Conservation (phyloP, 1,284 basidiomycete species). For the Vanrija sp. region DNA sequence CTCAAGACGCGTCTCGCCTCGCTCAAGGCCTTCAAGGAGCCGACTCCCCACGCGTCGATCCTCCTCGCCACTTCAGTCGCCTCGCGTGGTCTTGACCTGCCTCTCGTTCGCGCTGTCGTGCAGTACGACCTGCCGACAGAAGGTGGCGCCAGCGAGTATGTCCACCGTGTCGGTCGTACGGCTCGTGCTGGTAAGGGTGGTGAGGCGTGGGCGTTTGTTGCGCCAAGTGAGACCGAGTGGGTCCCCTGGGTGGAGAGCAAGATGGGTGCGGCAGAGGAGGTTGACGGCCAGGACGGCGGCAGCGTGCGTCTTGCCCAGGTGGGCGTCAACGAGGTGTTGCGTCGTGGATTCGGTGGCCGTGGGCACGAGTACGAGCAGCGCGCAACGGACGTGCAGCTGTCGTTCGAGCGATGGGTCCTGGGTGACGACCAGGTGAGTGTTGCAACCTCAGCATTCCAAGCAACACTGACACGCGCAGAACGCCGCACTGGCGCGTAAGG, state of each 20-base stretch:
- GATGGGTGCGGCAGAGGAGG: constrained; percentile 54
- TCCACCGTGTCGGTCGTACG: constrained; percentile 94
- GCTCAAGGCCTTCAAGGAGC: constrained; percentile 70
- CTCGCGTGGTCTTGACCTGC: constrained; percentile 94
- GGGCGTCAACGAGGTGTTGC: constrained; percentile 66
- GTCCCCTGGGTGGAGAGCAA: constrained; percentile 76
- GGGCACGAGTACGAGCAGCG: constrained; percentile 76
- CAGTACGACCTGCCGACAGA: constrained; percentile 98
- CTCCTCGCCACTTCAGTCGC: constrained; percentile 95
- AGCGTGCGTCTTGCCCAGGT: constrained; percentile 58
- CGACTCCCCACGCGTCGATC: constrained; percentile 55
- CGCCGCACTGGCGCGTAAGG: constrained; percentile 70
- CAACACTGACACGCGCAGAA: constrained; percentile 56
- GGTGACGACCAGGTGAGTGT: constrained; percentile 62
- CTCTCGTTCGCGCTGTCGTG: constrained; percentile 87
- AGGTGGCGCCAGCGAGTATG: constrained; percentile 92
- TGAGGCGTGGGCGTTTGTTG: constrained; percentile 92
- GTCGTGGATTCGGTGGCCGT: constrained; percentile 79
- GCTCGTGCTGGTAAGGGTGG: constrained; percentile 84
- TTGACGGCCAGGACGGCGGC: constrained; percentile 37
- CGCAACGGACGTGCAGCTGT: constrained; percentile 92
- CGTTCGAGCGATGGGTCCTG: constrained; percentile 93
- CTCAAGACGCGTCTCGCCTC: constrained; percentile 76
- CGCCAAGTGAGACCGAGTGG: constrained; percentile 77
- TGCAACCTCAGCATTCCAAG: too few species aligned